These are phyloP conservation scores for Citrus trifoliata DNA, from an alignment of 345 rosid genomes.

Conservation along the genomic window DNA sequence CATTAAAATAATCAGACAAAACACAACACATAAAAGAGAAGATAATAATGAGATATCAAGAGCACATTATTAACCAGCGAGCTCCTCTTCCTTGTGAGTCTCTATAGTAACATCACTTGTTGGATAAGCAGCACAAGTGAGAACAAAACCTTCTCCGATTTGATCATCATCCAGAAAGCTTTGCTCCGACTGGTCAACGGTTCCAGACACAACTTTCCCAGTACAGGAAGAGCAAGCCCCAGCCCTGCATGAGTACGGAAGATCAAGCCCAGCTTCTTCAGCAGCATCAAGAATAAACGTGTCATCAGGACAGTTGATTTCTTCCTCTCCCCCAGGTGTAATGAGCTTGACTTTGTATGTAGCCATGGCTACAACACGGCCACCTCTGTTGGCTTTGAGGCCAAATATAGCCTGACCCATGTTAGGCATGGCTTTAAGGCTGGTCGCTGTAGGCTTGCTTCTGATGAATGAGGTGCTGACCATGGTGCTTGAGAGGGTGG, in stretches of 20 bases:
- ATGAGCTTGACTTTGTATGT: slow-evolving; percentile 67
- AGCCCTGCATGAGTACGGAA: slow-evolving; percentile 96
- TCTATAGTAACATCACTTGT: slow-evolving; percentile 49
- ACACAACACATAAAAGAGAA: too few relatives aligned
- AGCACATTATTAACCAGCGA: too few relatives aligned
- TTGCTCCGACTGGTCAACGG: slow-evolving; percentile 71
- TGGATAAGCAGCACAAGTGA: slow-evolving; percentile 80
- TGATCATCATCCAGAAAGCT: slow-evolving; percentile 88
- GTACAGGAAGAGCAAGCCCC: slow-evolving; percentile 93
- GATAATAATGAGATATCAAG: too few relatives aligned
- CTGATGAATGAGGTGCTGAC: slow-evolving; percentile 62
- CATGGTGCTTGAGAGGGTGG: slow-evolving; percentile 51
- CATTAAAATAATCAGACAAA: slow-evolving; percentile 1
- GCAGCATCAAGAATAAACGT: slow-evolving; percentile 61
- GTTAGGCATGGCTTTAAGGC: slow-evolving; percentile 48
- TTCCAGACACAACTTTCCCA: slow-evolving; percentile 49
- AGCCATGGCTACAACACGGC: slow-evolving; percentile 62
- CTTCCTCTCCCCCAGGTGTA: slow-evolving; percentile 63
- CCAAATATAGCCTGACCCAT: slow-evolving; percentile 57
- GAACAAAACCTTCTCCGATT: slow-evolving; percentile 58
- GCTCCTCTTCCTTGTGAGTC: slow-evolving; percentile 85
- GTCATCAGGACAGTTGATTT: slow-evolving; percentile 49
- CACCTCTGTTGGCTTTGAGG: slow-evolving; percentile 46
- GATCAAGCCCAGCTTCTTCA: slow-evolving; percentile 70
- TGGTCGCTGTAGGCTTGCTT: slow-evolving; percentile 33